Evolutionary conservation across 2,329 filamentous ascomycete species (phyloP).

Genomic region (Furcasterigmium furcatum): DNA sequence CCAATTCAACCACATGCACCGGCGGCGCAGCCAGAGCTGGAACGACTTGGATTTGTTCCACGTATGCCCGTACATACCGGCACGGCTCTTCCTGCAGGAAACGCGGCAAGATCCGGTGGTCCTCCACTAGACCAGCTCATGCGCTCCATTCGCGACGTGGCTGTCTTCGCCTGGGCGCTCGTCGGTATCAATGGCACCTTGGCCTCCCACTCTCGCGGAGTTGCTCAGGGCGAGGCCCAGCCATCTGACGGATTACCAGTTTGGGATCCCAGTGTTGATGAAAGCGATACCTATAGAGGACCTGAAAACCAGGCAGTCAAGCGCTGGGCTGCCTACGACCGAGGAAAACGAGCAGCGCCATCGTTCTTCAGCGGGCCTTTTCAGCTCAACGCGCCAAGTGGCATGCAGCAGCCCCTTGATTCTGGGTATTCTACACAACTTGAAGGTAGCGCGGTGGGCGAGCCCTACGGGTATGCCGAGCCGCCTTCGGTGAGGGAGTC

Average conservation of each 20-base stretch:
- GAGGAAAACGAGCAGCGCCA: slow-evolving; percentile 8
- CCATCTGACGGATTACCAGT: slow-evolving; percentile 58
- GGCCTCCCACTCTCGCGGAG: slow-evolving; percentile 59
- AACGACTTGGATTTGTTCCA: too few species aligned
- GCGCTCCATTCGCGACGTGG: slow-evolving; percentile 77
- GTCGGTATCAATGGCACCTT: slow-evolving; percentile 77
- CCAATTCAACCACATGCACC: slow-evolving; percentile 51
- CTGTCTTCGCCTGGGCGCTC: slow-evolving; percentile 83
- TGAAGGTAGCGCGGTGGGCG: background rate
- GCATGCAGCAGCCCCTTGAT: background rate
- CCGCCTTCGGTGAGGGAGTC: background rate
- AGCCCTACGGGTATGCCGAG: background rate
- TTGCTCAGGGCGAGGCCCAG: slow-evolving; percentile 59
- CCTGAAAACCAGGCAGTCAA: slow-evolving; percentile 30
- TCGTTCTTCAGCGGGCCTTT: background rate
- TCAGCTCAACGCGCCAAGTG: background rate
- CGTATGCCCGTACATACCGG: too few species aligned
- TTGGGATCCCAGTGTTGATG: slow-evolving; percentile 45
- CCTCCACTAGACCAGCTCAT: slow-evolving; percentile 64
- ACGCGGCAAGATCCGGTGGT: slow-evolving; percentile 41
- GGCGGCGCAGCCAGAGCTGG: slow-evolving; percentile 20
- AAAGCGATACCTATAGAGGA: slow-evolving; percentile 24
- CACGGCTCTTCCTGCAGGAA: too few species aligned
- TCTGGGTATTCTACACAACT: background rate
- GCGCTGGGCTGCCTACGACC: slow-evolving; percentile 18